A percentile compares a stretch with the other conserved stretches of the same genome.
Conservation (phyloP, 2,329 filamentous ascomycete genomes). For the Apiospora phragmitis region DNA sequence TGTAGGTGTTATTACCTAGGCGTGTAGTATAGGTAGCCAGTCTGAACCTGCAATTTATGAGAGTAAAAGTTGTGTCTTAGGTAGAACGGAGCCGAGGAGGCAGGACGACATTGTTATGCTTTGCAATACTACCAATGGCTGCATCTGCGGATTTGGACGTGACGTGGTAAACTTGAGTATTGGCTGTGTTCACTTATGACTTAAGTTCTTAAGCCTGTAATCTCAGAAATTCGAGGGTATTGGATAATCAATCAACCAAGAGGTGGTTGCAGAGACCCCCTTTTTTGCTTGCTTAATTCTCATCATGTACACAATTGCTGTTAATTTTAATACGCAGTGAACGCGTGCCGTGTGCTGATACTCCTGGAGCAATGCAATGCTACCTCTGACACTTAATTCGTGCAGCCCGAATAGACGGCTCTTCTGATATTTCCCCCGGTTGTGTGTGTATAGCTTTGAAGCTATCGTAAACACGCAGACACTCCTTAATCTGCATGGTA, state of each 20-base stretch:
- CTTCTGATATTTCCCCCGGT: not conserved
- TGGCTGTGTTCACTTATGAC: no score
- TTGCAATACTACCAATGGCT: no score
- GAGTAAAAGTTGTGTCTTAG: no score
- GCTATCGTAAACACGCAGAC: not conserved
- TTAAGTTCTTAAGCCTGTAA: not conserved
- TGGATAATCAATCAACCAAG: not conserved
- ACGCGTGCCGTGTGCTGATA: not conserved
- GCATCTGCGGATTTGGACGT: no score
- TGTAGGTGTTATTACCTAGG: no score
- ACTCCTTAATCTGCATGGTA: not conserved
- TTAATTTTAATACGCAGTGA: not conserved
- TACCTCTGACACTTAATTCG: not conserved
- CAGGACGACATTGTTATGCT: no score
- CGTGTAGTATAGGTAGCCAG: no score
- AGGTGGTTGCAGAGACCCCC: not conserved
- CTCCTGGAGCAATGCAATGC: not conserved
- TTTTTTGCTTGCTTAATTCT: not conserved
- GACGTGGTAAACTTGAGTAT: no score
- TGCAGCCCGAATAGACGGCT: not conserved
- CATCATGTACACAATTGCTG: not conserved
- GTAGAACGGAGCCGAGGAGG: no score
- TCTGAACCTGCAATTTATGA: no score
- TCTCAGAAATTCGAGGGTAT: not conserved
- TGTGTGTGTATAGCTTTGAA: not conserved